Percentiles rank a stretch among this genome's conserved stretches.
Evolutionary conservation across 345 rosid species (phyloP).

Genomic region (Eucalyptus albens): DNA sequence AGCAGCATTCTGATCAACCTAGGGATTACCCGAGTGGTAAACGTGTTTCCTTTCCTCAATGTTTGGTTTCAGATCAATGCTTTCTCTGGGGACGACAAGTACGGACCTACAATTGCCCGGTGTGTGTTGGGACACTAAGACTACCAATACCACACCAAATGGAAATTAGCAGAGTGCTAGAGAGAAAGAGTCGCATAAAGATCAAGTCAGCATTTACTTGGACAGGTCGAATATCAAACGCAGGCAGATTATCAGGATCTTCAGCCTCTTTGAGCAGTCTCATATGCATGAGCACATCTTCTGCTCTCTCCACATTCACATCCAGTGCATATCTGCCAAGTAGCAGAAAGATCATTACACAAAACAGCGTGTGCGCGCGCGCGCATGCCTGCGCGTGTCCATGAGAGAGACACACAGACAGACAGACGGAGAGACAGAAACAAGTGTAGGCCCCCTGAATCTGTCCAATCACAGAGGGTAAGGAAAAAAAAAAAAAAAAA

Average conservation of each 20-base stretch:
- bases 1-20: background rate
- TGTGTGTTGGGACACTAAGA: background rate
- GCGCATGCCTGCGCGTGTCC: background rate
- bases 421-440: background rate
- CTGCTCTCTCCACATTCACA: constrained; percentile 98
- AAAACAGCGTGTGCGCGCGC: background rate
- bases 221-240: constrained; percentile 77
- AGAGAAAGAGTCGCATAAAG: background rate
- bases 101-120: background rate
- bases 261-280: constrained; percentile 68
- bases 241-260: constrained; percentile 67
- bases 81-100: background rate
- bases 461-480: background rate
- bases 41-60: background rate
- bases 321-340: constrained; percentile 67
- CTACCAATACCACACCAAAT: background rate
- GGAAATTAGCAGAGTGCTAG: background rate
- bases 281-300: constrained; percentile 80
- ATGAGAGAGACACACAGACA: background rate
- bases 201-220: constrained; percentile 32
- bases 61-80: background rate
- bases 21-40: background rate
- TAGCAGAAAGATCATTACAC: background rate
- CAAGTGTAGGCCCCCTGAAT: background rate
- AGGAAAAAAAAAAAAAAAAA: background rate